These are phyloP conservation scores for Tetrahymena thermophila DNA, from an alignment of 73 alveolate genomes.

Conservation along the genomic window DNA sequence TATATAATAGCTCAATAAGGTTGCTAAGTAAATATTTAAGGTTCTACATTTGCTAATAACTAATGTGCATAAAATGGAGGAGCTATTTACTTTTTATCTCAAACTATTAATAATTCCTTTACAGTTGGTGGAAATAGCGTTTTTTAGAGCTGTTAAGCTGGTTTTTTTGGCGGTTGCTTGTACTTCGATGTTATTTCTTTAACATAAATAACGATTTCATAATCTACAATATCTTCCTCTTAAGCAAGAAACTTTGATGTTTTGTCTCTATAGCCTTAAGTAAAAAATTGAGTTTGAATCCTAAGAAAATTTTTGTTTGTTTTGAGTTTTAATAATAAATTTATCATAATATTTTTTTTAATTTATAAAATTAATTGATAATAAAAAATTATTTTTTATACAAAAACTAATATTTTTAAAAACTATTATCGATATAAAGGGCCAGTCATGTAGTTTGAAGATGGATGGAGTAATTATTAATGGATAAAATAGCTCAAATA, in stretches of 20 bases:
- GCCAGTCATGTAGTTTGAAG: background rate
- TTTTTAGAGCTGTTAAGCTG: background rate
- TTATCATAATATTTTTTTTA: too few species aligned
- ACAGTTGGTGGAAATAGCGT: background rate
- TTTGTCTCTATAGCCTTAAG: background rate
- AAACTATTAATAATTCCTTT: background rate
- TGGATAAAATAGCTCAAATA: background rate
- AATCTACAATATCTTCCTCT: background rate
- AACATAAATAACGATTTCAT: background rate
- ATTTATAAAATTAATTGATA: too few species aligned
- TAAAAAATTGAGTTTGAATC: background rate
- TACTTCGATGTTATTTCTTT: background rate
- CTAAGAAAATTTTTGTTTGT: too few species aligned
- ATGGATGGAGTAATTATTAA: background rate
- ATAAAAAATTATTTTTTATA: too few species aligned
- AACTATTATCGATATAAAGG: too few species aligned
- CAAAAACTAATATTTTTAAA: too few species aligned
- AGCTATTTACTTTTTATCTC: background rate
- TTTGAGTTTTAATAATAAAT: too few species aligned
- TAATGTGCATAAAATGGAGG: background rate
- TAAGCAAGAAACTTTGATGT: background rate
- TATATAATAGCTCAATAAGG: background rate
- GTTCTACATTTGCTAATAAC: background rate
- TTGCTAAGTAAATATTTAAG: background rate
- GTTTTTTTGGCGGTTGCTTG: background rate